These are phyloP conservation scores for Coniochaeta hoffmannii DNA, from an alignment of 2,329 filamentous ascomycete species.

Conservation along the genomic window DNA sequence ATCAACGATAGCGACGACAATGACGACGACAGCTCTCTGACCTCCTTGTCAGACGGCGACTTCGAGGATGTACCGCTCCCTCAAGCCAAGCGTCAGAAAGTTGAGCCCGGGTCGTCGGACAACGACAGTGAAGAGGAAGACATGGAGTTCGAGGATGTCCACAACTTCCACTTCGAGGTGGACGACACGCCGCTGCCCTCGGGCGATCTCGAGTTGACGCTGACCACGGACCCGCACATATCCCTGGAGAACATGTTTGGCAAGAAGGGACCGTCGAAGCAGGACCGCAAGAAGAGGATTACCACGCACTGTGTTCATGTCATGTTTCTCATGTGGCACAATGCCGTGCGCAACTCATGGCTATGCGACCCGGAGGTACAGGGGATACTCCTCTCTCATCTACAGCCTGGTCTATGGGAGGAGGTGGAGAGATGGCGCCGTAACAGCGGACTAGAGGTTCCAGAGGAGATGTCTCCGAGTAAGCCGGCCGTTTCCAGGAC, in stretches of 20 bases:
- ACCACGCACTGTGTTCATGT: slow-evolving; percentile 86
- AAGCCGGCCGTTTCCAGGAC: slow-evolving; percentile 15
- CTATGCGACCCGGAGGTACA: slow-evolving; percentile 71
- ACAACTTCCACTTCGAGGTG: slow-evolving; percentile 27
- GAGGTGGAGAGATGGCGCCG: slow-evolving; percentile 68
- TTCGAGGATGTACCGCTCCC: slow-evolving; percentile 19
- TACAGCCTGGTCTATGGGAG: slow-evolving; percentile 60
- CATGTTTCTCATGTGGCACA: slow-evolving; percentile 81
- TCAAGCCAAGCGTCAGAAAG: slow-evolving; percentile 26
- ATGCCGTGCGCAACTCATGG: slow-evolving; percentile 78
- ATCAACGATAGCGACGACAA: slow-evolving; percentile 35
- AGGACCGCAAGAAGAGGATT: slow-evolving; percentile 69
- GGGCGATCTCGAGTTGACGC: slow-evolving; percentile 67
- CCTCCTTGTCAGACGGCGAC: neutral
- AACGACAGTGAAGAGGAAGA: slow-evolving; percentile 53
- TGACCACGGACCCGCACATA: slow-evolving; percentile 52
- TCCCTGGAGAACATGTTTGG: slow-evolving; percentile 54
- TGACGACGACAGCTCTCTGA: slow-evolving; percentile 34
- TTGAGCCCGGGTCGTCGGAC: slow-evolving; percentile 17
- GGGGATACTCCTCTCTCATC: slow-evolving; percentile 64
- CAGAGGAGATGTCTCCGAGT: slow-evolving; percentile 27
- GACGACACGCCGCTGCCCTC: slow-evolving; percentile 41
- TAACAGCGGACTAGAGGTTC: slow-evolving; percentile 52
- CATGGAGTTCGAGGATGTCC: slow-evolving; percentile 55
- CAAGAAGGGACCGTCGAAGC: slow-evolving; percentile 82